Percentiles rank a stretch among this genome's conserved stretches.
These are phyloP conservation scores for Phragmites australis DNA, from an alignment of 176 grass and related monocot species.

Conservation along the genomic window DNA sequence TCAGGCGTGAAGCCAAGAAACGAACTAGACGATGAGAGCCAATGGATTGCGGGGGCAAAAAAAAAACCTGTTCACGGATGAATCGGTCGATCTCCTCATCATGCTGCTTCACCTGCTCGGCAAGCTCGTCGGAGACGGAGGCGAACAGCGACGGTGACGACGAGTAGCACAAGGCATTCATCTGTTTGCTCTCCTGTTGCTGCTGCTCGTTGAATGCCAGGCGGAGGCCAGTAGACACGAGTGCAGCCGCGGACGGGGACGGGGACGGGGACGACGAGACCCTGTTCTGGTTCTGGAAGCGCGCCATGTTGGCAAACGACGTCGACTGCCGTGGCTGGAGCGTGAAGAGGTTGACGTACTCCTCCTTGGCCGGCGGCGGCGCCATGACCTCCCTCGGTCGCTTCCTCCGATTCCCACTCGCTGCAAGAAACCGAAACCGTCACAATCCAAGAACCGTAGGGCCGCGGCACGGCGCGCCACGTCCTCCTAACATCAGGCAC, in stretches of 20 bases:
- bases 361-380: slow-evolving; percentile 40
- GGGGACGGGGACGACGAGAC: slow-evolving; percentile 43
- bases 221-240: slow-evolving; percentile 81
- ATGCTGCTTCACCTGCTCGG: slow-evolving; percentile 57
- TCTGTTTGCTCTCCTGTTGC: slow-evolving; percentile 40
- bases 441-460: slow-evolving; percentile 30
- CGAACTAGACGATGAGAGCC: not conserved
- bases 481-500: not conserved
- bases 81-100: slow-evolving; percentile 72
- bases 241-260: slow-evolving; percentile 26
- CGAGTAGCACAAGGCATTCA: slow-evolving; percentile 33
- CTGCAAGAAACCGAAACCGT: slow-evolving; percentile 53
- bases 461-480: not conserved
- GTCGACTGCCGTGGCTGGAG: slow-evolving; percentile 47
- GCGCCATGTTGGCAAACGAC: slow-evolving; percentile 44
- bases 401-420: slow-evolving; percentile 45
- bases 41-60: not conserved
- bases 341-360: slow-evolving; percentile 38
- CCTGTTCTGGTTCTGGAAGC: slow-evolving; percentile 41
- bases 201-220: slow-evolving; percentile 77
- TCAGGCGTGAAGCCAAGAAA: not conserved
- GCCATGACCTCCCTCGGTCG: slow-evolving; percentile 45
- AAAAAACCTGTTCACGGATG: slow-evolving; percentile 68
- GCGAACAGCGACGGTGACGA: slow-evolving; percentile 29
- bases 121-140: slow-evolving; percentile 60